These are phyloP conservation scores for Gnomoniopsis sp. DNA, from an alignment of 2,329 filamentous ascomycete genomes.

Conservation along the genomic window DNA sequence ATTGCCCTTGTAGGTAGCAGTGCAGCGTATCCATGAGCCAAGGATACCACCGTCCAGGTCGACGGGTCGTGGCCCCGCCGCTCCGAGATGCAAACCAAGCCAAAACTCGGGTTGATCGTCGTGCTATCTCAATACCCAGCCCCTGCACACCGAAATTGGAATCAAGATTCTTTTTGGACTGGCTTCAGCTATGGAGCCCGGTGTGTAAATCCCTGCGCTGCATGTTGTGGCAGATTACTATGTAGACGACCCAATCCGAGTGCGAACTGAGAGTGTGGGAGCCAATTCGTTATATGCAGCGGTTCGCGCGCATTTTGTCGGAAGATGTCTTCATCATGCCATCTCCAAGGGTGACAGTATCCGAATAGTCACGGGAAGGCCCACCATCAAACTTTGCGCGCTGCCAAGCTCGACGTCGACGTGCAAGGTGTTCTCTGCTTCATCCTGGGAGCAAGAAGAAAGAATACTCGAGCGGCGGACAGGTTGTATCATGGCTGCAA, in stretches of 20 bases:
- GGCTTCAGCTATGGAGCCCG: too few relatives aligned
- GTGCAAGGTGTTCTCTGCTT: neutral
- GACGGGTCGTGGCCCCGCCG: too few relatives aligned
- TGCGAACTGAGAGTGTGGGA: neutral
- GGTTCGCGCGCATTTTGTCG: neutral
- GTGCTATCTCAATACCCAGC: too few relatives aligned
- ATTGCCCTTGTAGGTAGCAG: too few relatives aligned
- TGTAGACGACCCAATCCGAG: neutral
- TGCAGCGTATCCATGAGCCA: too few relatives aligned
- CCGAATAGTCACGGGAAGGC: neutral
- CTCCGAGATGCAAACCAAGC: too few relatives aligned
- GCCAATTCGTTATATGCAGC: neutral
- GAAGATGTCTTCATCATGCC: neutral
- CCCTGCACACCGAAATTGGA: too few relatives aligned
- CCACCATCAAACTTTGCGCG: neutral
- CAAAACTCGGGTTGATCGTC: too few relatives aligned
- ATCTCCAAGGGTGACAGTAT: neutral
- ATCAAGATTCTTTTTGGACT: too few relatives aligned
- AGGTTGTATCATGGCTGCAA: slow-evolving; percentile 2
- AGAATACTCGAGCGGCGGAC: neutral
- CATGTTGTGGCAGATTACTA: too few relatives aligned
- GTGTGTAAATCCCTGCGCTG: too few relatives aligned
- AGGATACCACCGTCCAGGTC: too few relatives aligned
- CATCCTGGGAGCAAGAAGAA: neutral
- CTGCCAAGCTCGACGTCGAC: neutral